Base-by-base conservation (phyloP, 805 yeast genomes). In the Pichia pseudocactophila region DNA sequence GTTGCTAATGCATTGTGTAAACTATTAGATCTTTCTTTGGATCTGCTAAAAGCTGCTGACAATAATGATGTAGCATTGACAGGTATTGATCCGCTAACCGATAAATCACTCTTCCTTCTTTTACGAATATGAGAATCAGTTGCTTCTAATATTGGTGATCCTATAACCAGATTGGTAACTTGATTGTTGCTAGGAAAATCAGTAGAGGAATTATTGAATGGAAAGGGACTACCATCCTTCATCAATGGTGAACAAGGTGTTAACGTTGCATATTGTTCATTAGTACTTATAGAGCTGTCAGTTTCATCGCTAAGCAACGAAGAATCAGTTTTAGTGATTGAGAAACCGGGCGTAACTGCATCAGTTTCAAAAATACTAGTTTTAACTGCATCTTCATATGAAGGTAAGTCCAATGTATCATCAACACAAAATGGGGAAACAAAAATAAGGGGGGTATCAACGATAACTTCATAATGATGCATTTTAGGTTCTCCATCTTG, bases 401-500 rank as follows among this genome's bases (percentile, higher is more conserved):
- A 41, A 58, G 73, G 61, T 62, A 65, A 54, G 56, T 72, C 46
- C 47, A 61, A 30, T 53, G 63, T 32, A 40, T 60, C 58, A 34
- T 50, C 53, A 10, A 50, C 55, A 44, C 55, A 60, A 49, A 61
- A 61, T 30, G 68, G 66, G 11, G 78, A 71, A n/a, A 74, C 62
- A 16, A 76, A 56, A 26, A 73, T 69, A 30, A 83, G 67, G 0
- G 92, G 92, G 0, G 90, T 82, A 55, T 83, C 92, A 32, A 83
- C 82, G 35, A 83, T 75, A 17, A 83, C 89, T 51, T 83, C 94
- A 53, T 79, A 83, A 57, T 83, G 89, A 52, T 81, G 87, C 63
- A 76, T 61, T 47, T 73, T 74, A 2, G 64, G 57, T 31, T 61
- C 63, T 4, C 59, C 61, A 34, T 57, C 61, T 11, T 46, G 31